Percentiles rank a stretch among this genome's conserved stretches.
Evolutionary conservation across 208 protist genomes (phyloP).

Genomic region (Balamuthia mandrillaris): DNA sequence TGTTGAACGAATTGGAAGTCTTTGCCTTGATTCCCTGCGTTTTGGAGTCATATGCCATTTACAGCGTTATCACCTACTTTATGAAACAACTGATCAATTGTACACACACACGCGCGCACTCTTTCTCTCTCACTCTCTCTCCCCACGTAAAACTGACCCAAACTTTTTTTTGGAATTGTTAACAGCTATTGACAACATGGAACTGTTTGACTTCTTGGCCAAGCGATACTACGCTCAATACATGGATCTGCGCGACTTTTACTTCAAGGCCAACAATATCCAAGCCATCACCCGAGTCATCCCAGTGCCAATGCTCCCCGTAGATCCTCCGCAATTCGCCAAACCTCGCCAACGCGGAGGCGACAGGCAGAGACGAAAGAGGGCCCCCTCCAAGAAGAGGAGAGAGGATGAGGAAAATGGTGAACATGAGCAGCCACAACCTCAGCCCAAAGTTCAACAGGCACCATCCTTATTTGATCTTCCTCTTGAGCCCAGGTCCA

Average conservation of each 20-base stretch:
- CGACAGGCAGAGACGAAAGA: too few relatives aligned
- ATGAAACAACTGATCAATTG: conserved; percentile 13
- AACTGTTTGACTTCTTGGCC: neutral
- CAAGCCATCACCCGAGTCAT: neutral
- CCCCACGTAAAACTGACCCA: neutral
- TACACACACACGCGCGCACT: neutral
- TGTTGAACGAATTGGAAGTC: neutral
- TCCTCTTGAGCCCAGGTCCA: too few relatives aligned
- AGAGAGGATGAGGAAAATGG: too few relatives aligned
- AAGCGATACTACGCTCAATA: conserved; percentile 33
- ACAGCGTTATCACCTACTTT: conserved; percentile 31
- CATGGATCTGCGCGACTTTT: conserved; percentile 38
- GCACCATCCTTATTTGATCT: too few relatives aligned
- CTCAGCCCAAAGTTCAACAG: too few relatives aligned
- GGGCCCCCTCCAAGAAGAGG: too few relatives aligned
- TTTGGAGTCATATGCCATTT: conserved; percentile 23
- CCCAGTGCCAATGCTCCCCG: conserved; percentile 18
- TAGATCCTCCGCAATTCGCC: too few relatives aligned
- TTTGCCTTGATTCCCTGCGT: conserved; percentile 22
- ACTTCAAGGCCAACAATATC: conserved; percentile 18
- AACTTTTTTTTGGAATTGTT: neutral
- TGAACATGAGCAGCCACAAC: too few relatives aligned
- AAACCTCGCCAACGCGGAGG: too few relatives aligned
- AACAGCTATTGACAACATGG: neutral
- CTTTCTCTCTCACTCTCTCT: neutral